Conservation (phyloP, 148 eudicot species). For the Camellia japonica region DNA sequence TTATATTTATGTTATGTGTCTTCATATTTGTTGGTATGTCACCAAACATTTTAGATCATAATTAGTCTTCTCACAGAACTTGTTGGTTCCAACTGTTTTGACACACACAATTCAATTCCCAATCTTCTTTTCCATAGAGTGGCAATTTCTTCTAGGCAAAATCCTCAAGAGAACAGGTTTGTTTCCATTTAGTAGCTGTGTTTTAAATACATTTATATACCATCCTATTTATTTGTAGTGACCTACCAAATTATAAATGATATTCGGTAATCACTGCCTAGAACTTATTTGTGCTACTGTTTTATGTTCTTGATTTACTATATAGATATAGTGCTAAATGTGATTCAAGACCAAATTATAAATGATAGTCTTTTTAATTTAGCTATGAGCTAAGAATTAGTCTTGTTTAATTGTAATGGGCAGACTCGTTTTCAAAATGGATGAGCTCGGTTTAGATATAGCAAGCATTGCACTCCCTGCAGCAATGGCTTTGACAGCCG, state of each 20-base stretch:
- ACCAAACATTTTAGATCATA: neutral
- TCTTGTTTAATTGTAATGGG: neutral
- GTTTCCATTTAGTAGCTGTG: neutral
- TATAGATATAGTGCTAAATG: no score
- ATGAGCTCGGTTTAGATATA: slow-evolving; percentile 72
- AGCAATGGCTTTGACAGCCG: slow-evolving; percentile 81
- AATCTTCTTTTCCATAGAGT: neutral
- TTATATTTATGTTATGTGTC: neutral
- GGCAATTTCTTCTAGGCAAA: neutral
- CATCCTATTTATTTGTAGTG: neutral
- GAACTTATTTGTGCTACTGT: no score
- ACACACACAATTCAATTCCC: neutral
- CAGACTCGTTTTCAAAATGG: slow-evolving; percentile 53
- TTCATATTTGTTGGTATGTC: neutral
- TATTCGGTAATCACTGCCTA: no score
- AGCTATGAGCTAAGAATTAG: no score
- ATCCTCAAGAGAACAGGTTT: neutral
- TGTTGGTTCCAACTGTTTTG: neutral
- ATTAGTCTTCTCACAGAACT: neutral
- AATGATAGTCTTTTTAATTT: no score
- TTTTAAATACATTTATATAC: neutral
- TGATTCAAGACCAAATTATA: no score
- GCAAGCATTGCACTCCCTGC: slow-evolving; percentile 79
- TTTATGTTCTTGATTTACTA: no score
- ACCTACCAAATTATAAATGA: no score